phyloP scores from a whole-genome alignment of 1,139 yeast genomes.

The Debaryomycetaceae sp. region DNA sequence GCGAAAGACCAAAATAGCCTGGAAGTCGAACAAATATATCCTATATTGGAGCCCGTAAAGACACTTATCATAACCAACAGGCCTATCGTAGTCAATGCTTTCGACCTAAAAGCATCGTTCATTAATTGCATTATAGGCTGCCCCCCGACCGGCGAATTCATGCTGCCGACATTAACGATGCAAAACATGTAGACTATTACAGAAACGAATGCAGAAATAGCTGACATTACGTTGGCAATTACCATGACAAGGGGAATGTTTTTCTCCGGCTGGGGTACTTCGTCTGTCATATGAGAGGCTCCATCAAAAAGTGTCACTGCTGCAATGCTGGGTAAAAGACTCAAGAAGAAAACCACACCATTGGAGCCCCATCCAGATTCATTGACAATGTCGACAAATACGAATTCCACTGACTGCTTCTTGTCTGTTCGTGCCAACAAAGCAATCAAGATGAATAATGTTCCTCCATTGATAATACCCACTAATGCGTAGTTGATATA shows the following conservation, averaged over 20 bases:
- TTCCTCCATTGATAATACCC: constrained; percentile 21
- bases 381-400: constrained; percentile 21
- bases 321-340: constrained; percentile 26
- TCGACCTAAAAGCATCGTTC: constrained; percentile 23
- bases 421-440: constrained; percentile 16
- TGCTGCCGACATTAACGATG: constrained; percentile 14
- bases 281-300: constrained; percentile 31
- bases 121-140: constrained; percentile 27
- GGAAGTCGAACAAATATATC: constrained; percentile 21
- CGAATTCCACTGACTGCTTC: constrained; percentile 21
- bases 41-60: constrained; percentile 18
- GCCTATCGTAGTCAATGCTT: constrained; percentile 24
- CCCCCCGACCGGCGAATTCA: constrained; percentile 24
- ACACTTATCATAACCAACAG: constrained; percentile 20
- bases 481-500: constrained; percentile 16
- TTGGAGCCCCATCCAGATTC: constrained; percentile 28
- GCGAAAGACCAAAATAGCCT: constrained; percentile 30
- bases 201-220: constrained; percentile 19
- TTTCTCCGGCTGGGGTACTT: constrained; percentile 23
- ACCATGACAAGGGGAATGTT: constrained; percentile 28
- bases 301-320: constrained; percentile 25
- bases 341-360: constrained; percentile 26
- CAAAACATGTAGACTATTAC: constrained; percentile 27
- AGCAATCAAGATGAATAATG: constrained; percentile 22
- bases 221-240: constrained; percentile 21